Percentiles rank a stretch among this genome's conserved stretches.
Evolutionary conservation across 768 basidiomycete species (phyloP).

Genomic region (Trametes villosa): DNA sequence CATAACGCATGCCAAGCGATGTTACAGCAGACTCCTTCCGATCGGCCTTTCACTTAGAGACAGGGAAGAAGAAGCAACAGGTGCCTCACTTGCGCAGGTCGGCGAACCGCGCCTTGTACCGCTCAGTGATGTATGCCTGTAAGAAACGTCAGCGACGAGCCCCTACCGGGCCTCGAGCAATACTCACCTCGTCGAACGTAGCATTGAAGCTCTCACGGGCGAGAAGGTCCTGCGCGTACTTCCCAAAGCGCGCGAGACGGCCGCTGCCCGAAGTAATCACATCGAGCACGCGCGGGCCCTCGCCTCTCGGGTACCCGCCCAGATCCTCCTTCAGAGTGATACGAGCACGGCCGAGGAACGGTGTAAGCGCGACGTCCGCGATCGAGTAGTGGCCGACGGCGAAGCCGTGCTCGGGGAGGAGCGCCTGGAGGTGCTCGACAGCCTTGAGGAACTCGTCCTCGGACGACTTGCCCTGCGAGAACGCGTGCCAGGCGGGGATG

Average conservation of each 20-base stretch:
- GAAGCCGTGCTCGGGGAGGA: conserved; percentile 50
- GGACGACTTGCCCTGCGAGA: conserved; percentile 35
- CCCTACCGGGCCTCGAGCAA: background rate
- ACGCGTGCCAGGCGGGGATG: conserved; percentile 42
- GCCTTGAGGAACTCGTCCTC: conserved; percentile 47
- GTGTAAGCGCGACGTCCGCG: conserved; percentile 64
- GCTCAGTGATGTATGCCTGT: conserved; percentile 29
- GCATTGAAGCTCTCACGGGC: conserved; percentile 56
- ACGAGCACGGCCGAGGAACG: conserved; percentile 62
- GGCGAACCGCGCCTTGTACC: conserved; percentile 26
- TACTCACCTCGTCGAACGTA: conserved; percentile 56
- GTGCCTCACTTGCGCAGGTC: background rate
- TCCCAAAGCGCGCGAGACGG: conserved; percentile 52
- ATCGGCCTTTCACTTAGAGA: too few species aligned
- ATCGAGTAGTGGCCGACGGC: conserved; percentile 54
- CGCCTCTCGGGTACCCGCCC: conserved; percentile 54
- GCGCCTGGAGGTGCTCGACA: conserved; percentile 51
- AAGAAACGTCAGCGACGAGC: background rate
- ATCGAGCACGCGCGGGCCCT: conserved; percentile 49
- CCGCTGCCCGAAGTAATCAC: conserved; percentile 41
- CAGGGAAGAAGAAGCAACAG: background rate
- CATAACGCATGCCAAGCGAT: too few species aligned
- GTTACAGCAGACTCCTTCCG: background rate
- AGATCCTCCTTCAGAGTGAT: conserved; percentile 52
- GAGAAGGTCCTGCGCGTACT: conserved; percentile 53